These are phyloP conservation scores for Kazachstania martiniae DNA, from an alignment of 805 yeast species.

Conservation along the genomic window DNA sequence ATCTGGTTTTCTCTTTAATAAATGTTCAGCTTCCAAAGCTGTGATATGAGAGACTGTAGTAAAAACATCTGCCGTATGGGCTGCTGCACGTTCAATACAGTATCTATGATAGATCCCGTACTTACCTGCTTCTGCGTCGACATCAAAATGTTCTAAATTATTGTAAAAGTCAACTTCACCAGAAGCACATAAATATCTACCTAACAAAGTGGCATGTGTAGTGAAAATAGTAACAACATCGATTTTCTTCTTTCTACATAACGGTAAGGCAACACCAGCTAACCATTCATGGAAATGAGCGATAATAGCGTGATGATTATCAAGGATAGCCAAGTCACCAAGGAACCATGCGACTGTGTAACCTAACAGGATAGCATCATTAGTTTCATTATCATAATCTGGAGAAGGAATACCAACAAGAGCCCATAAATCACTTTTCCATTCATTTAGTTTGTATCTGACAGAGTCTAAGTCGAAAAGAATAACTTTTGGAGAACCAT, in stretches of 20 bases:
- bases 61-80: conserved; percentile 92
- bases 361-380: conserved; percentile 87
- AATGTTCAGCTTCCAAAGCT: conserved; percentile 89
- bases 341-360: conserved; percentile 94
- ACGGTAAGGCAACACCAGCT: conserved; percentile 91
- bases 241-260: conserved; percentile 81
- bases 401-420: conserved; percentile 91
- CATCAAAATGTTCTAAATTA: conserved; percentile 79
- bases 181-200: conserved; percentile 92
- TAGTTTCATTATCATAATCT: conserved; percentile 74
- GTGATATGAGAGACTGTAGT: conserved; percentile 96
- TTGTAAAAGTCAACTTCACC: conserved; percentile 95
- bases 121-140: conserved; percentile 96
- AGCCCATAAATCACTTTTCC: conserved; percentile 92
- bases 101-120: conserved; percentile 95
- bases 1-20: conserved; percentile 91
- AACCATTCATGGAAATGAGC: conserved; percentile 98
- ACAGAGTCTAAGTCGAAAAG: conserved; percentile 82
- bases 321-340: conserved; percentile 83
- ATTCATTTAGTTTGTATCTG: conserved; percentile 59
- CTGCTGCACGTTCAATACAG: conserved; percentile 93
- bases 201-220: conserved; percentile 92
- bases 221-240: conserved; percentile 95
- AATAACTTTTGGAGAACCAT: conserved; percentile 91
- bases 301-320: conserved; percentile 78